phyloP scores from a whole-genome alignment of 1,139 yeast genomes.

The Yamadazyma trypodendri region DNA sequence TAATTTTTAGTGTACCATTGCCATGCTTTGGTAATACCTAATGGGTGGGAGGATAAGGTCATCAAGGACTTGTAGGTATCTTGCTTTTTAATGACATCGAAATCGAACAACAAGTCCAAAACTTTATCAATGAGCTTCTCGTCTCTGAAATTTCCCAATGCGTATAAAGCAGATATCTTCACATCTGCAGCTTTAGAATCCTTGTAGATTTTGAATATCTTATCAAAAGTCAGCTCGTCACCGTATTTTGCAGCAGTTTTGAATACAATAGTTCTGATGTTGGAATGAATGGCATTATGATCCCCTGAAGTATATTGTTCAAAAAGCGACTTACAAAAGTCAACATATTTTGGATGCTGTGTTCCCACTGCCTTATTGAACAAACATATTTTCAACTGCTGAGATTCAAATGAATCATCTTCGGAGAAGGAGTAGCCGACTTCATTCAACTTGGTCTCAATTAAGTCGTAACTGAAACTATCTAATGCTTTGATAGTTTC shows the following conservation, averaged over 20 bases:
- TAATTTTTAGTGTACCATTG: conserved; percentile 76
- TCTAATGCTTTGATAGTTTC: conserved; percentile 56
- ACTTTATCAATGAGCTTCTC: conserved; percentile 59
- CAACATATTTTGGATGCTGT: conserved; percentile 54
- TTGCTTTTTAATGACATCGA: conserved; percentile 71
- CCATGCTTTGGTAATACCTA: conserved; percentile 71
- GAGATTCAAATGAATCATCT: conserved; percentile 65
- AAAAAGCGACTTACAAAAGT: conserved; percentile 57
- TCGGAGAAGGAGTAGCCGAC: conserved; percentile 70
- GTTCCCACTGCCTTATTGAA: conserved; percentile 68
- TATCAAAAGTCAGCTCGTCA: conserved; percentile 60
- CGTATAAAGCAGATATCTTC: conserved; percentile 69
- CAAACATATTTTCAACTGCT: conserved; percentile 72
- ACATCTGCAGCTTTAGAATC: conserved; percentile 71
- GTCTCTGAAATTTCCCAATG: conserved; percentile 71
- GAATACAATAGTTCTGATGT: conserved; percentile 73
- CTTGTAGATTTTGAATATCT: conserved; percentile 61
- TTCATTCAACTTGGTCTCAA: conserved; percentile 53
- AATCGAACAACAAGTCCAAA: conserved; percentile 59
- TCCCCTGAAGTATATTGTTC: conserved; percentile 63
- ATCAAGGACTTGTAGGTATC: conserved; percentile 79
- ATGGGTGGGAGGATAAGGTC: conserved; percentile 61
- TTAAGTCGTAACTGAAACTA: conserved; percentile 58
- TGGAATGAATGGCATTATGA: conserved; percentile 72
- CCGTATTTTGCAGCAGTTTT: conserved; percentile 67